Evolutionary conservation across 2,329 filamentous ascomycete genomes (phyloP), one percentile per base, ranked within the genome.

Genomic region (Basipetospora chlamydospora): DNA sequence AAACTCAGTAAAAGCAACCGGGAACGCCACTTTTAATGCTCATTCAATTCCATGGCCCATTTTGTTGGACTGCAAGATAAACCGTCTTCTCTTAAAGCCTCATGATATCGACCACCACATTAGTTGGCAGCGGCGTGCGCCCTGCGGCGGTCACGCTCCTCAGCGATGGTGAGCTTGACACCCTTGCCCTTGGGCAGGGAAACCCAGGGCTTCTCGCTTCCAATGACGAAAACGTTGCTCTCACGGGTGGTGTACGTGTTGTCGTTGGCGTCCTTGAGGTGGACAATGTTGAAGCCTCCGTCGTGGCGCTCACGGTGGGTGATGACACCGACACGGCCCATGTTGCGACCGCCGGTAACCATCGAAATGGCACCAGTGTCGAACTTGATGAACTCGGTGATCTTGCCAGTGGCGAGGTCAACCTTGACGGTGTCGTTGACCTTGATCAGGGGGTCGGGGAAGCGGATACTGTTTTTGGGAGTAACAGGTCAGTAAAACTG

Each of bases 401-500:
- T 92, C 80, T 96, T 98, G 74, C 90, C 90, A 48, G 86, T 94
- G 57, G 81, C 68, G 42, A 98, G 74, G 59, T 98, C 84, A 55
- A 98, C 88, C 85, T 98, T 98, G 70, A 98, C 87, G 43, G 90
- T 96, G 74, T 98, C 90, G 77, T 98, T 96, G 73, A 98, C 90
- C 79, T 92, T 94, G 79, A 98, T 93, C 52, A 77, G 61, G 47
- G 90, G 90, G 69, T 98, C 90, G 53, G 90, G 90, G 80, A 95
- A 98, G 60, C 90, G 90, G 74, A 98, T 95, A 66, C 90, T 98
- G 63, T 54, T 21, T 31, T 39, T 10, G 13, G 25, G 33, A 23
- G 4, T 3, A 25, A 28, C 23, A 10, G 33, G 55, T 71, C 54
- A 70, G 63, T 56, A 55, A 44, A 38, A 35, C 21, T 46, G 38